Conservation (phyloP, 2,329 filamentous ascomycete genomes). For the Trichoderma cornu-damae region DNA sequence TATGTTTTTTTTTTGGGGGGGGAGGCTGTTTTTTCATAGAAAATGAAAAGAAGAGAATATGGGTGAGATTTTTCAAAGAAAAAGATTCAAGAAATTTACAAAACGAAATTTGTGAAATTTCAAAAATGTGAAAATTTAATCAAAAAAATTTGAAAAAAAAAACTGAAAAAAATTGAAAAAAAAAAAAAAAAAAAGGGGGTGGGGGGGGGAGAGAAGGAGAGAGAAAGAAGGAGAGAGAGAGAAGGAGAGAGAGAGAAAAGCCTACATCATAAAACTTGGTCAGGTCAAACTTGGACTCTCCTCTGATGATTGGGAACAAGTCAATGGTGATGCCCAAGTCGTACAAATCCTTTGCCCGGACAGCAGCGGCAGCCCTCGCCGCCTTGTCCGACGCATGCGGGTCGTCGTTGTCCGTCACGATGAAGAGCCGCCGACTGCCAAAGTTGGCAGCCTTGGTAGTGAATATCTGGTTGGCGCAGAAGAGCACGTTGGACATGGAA, state of each 20-base stretch:
- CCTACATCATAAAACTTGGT: constrained; percentile 85
- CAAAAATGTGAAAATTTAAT: too few species aligned
- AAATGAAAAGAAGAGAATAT: too few species aligned
- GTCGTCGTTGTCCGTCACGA: constrained; percentile 91
- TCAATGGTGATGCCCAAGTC: constrained; percentile 90
- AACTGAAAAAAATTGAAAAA: too few species aligned
- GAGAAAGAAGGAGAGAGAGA: neutral
- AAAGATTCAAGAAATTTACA: too few species aligned
- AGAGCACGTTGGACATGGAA: constrained; percentile 83
- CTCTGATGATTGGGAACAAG: constrained; percentile 78
- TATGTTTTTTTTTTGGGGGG: too few species aligned
- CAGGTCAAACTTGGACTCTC: constrained; percentile 68
- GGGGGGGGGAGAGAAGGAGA: too few species aligned
- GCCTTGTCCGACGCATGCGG: constrained; percentile 71
- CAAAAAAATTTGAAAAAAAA: too few species aligned
- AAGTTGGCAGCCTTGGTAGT: constrained; percentile 94
- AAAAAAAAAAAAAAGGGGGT: too few species aligned
- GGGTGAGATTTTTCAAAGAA: too few species aligned
- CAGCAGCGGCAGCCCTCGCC: constrained; percentile 69
- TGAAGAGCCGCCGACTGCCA: constrained; percentile 84
- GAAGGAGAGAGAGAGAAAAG: neutral
- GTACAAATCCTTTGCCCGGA: constrained; percentile 89
- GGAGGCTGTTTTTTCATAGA: too few species aligned
- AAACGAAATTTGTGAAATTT: too few species aligned
- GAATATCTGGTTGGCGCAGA: constrained; percentile 94